These are phyloP conservation scores for Bipolaris bicolor DNA, from an alignment of 2,329 filamentous ascomycete genomes.

Conservation along the genomic window DNA sequence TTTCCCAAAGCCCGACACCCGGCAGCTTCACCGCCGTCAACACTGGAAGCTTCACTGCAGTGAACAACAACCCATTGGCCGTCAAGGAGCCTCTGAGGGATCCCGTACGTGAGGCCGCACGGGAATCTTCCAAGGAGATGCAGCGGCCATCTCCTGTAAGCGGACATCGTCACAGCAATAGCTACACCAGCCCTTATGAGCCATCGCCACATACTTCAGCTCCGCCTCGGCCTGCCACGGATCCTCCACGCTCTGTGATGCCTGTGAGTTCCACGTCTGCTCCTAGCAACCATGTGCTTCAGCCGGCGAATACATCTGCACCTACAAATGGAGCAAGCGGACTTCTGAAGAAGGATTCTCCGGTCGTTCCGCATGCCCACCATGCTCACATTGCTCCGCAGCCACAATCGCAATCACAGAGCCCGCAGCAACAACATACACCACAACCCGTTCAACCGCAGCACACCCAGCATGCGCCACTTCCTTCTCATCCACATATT, in stretches of 20 bases:
- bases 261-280: constrained; percentile 15
- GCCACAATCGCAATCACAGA: constrained; percentile 20
- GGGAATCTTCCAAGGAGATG: constrained; percentile 18
- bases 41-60: constrained; percentile 31
- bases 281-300: constrained; percentile 15
- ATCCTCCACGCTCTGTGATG: constrained; percentile 22
- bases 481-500: constrained; percentile 23
- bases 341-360: constrained; percentile 28
- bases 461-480: constrained; percentile 14
- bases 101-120: constrained; percentile 18
- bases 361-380: constrained; percentile 23
- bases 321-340: constrained; percentile 25
- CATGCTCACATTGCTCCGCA: constrained; percentile 31
- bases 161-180: constrained; percentile 23
- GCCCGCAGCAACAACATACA: constrained; percentile 18
- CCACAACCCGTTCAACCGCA: constrained; percentile 15
- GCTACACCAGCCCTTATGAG: constrained; percentile 42
- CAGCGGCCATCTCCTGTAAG: constrained; percentile 18
- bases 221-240: constrained; percentile 18
- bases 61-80: constrained; percentile 27
- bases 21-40: constrained; percentile 37
- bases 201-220: constrained; percentile 25
- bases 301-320: constrained; percentile 20
- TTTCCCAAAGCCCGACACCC: constrained; percentile 17
- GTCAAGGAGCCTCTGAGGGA: constrained; percentile 21